A percentile compares a stretch with the other conserved stretches of the same genome.
Evolutionary conservation across 257 asterid species (phyloP).

Genomic region (Phtheirospermum japonicum): DNA sequence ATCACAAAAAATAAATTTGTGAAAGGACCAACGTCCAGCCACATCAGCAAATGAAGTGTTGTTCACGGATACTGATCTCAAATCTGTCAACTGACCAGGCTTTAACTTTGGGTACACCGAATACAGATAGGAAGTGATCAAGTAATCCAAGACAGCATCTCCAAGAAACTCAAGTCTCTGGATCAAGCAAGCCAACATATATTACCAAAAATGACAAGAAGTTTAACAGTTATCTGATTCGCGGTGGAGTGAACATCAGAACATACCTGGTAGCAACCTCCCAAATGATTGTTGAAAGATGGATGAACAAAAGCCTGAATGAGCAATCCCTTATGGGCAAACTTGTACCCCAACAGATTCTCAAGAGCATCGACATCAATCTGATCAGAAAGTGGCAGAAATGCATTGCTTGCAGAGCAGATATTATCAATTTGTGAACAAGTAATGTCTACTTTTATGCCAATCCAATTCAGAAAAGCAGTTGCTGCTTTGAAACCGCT

Average conservation of each 20-base stretch:
- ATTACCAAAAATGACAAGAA: constrained; percentile 22
- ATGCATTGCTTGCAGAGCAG: constrained; percentile 55
- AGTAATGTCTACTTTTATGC: constrained; percentile 55
- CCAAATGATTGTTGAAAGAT: constrained; percentile 63
- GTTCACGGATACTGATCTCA: constrained; percentile 78
- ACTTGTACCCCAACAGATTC: constrained; percentile 48
- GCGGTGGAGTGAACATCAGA: constrained; percentile 15
- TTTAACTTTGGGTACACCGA: constrained; percentile 78
- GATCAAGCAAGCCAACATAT: constrained; percentile 33
- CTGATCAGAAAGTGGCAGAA: constrained; percentile 57
- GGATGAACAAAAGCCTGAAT: constrained; percentile 97
- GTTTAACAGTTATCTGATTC: constrained; percentile 10
- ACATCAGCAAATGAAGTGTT: constrained; percentile 80
- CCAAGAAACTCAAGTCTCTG: constrained; percentile 98
- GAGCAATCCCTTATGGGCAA: constrained; percentile 76
- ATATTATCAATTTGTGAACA: constrained; percentile 46
- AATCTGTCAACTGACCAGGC: constrained; percentile 95
- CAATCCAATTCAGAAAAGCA: constrained; percentile 88
- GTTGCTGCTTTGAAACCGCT: constrained; percentile 86
- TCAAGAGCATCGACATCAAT: constrained; percentile 59
- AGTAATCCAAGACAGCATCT: constrained; percentile 96
- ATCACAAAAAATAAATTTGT: constrained; percentile 62
- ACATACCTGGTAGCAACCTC: constrained; percentile 96
- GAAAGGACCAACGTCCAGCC: constrained; percentile 62
- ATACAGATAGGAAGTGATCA: constrained; percentile 86